Evolutionary conservation across 371 early-diverging fungal species (phyloP), one percentile per base, ranked within the genome.

Genomic region (Mortierella sp.): DNA sequence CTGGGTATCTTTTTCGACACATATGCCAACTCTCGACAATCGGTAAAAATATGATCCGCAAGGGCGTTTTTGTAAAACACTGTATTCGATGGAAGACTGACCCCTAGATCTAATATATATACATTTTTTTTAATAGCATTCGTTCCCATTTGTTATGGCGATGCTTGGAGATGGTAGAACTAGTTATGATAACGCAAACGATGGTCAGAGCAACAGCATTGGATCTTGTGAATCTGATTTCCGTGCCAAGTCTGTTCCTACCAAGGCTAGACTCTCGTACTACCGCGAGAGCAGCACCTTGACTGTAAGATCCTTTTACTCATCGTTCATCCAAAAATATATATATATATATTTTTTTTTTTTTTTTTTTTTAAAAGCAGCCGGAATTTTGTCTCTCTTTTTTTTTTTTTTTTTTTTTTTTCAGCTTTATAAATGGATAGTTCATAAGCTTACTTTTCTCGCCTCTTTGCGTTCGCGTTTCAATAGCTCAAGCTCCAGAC

Each of bases 1-100:
- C 86, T 99, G 29, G 98, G 98, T 42, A 73, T 99, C 64, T 95
- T 98, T 75, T 68, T 99, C 75, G 99, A 98, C 83, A 97, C 98
- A 32, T 98, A 96, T 83, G 90, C 95, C 67, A 99, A 99, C 76
- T 89, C 92, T 65, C 83, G 91, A 64, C 93, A 95, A 65, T 84
- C 88, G 64, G 95, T 93, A 90, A 78, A 87, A 71, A 12, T 26
- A 26, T 29, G n/a, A n/a, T n/a, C n/a, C n/a, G n/a, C n/a, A n/a
- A n/a, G n/a, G n/a, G n/a, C n/a, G n/a, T n/a, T n/a, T n/a, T n/a
- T n/a, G n/a, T n/a, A n/a, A n/a, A n/a, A n/a, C n/a, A n/a, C n/a
- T n/a, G n/a, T n/a, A n/a, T n/a, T n/a, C n/a, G n/a, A n/a, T n/a
- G n/a, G n/a, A n/a, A n/a, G n/a, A 32, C 15, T 55, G 19, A 47